These are phyloP conservation scores for Neurospora sp. DNA, from an alignment of 2,329 filamentous ascomycete species.

Conservation along the genomic window DNA sequence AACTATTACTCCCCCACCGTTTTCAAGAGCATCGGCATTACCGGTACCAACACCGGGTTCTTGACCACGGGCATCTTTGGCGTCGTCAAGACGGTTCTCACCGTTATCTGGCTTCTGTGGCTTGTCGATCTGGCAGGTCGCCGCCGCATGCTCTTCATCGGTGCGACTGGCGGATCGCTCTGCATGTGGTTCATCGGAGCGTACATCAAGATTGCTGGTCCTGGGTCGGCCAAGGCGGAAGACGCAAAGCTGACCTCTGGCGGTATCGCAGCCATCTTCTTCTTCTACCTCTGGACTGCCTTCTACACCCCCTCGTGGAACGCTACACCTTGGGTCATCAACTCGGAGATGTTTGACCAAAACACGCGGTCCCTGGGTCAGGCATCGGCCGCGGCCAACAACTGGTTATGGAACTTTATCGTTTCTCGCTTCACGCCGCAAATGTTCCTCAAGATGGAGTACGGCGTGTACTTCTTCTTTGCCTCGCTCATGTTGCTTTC, in stretches of 20 bases:
- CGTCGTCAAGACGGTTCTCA: conserved; percentile 62
- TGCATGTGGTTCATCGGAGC: conserved; percentile 58
- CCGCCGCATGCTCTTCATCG: conserved; percentile 53
- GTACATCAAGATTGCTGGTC: conserved; percentile 44
- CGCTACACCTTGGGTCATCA: conserved; percentile 66
- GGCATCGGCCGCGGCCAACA: conserved; percentile 60
- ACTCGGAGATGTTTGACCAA: conserved; percentile 66
- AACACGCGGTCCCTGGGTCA: conserved; percentile 62
- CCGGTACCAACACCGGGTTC: conserved; percentile 34
- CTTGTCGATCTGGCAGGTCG: conserved; percentile 52
- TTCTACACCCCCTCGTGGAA: conserved; percentile 68
- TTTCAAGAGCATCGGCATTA: conserved; percentile 45
- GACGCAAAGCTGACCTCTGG: conserved; percentile 21
- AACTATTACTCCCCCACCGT: conserved; percentile 67
- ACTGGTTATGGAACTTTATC: conserved; percentile 67
- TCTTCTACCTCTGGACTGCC: conserved; percentile 66
- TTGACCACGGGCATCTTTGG: conserved; percentile 67
- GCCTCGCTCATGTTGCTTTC: conserved; percentile 51
- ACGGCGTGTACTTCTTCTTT: conserved; percentile 62
- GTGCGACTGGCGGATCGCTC: conserved; percentile 46
- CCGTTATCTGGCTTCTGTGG: conserved; percentile 59
- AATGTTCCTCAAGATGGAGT: conserved; percentile 51
- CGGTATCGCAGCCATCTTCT: conserved; percentile 55
- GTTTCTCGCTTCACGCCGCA: conserved; percentile 58
- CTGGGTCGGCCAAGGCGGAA: conserved; percentile 22